These are phyloP conservation scores for Leishmania turanica DNA, from an alignment of 208 protist species.

Conservation along the genomic window DNA sequence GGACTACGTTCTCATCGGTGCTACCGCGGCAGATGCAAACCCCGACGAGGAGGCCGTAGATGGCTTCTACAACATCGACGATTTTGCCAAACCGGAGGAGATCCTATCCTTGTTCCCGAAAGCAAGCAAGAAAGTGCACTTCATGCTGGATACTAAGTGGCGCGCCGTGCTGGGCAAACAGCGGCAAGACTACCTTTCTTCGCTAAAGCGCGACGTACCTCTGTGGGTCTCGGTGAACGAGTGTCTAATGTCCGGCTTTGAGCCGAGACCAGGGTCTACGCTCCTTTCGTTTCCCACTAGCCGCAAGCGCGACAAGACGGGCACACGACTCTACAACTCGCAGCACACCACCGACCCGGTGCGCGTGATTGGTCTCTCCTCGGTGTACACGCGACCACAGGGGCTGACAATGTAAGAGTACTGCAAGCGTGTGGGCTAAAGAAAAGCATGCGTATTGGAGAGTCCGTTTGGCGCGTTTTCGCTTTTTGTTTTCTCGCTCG, in stretches of 20 bases:
- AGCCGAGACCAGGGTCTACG: slow-evolving; percentile 39
- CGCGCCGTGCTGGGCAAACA: slow-evolving; percentile 85
- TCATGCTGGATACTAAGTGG: slow-evolving; percentile 91
- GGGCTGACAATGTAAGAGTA: slow-evolving; percentile 51
- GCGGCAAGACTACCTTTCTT: slow-evolving; percentile 70
- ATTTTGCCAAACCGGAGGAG: slow-evolving; percentile 68
- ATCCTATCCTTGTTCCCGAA: slow-evolving; percentile 87
- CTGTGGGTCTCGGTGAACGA: slow-evolving; percentile 91
- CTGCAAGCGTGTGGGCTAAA: neutral
- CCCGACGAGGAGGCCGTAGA: slow-evolving; percentile 54
- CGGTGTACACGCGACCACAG: slow-evolving; percentile 76
- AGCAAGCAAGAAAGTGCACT: slow-evolving; percentile 77
- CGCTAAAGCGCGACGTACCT: slow-evolving; percentile 56
- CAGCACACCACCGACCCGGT: slow-evolving; percentile 89
- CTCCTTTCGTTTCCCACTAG: slow-evolving; percentile 44
- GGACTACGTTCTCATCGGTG: slow-evolving; percentile 76
- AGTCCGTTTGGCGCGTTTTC: neutral
- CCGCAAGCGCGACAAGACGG: slow-evolving; percentile 21
- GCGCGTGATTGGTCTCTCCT: slow-evolving; percentile 81
- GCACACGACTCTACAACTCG: slow-evolving; percentile 82
- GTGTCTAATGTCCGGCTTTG: slow-evolving; percentile 89
- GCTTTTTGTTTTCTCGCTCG: slow-evolving; percentile 10
- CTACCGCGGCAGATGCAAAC: slow-evolving; percentile 47
- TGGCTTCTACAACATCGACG: slow-evolving; percentile 89
- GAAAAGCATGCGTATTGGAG: neutral